Base-by-base conservation (phyloP, 345 rosid genomes). In the Eucalyptus guilfoylei region DNA sequence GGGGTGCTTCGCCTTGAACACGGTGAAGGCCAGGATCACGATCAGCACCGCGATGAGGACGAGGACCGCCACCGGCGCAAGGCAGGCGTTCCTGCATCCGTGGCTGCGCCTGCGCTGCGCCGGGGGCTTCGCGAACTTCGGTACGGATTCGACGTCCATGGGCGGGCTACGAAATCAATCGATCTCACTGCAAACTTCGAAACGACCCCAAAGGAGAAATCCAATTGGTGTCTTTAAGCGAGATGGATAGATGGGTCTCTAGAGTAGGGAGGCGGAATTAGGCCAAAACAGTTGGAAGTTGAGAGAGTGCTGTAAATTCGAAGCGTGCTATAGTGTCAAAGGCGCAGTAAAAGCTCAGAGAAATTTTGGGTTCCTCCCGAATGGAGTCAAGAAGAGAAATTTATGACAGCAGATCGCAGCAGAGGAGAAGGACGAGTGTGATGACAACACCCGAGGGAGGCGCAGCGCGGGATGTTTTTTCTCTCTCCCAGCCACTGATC, bases 1-100 rank as follows among this genome's bases (percentile, higher is more conserved):
- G 7, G 98, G 95, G 11, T 54, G 88, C 92, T 94, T 97, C 76
- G 98, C 92, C 91, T 97, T 98, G 95, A 95, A 96, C 8, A 95
- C 95, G 55, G 99, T 96, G 30, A 96, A 90, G 4, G 93, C 93
- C 47, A 97, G 88, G 89, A 96, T 94, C 90, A 95, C 87, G 58
- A 91, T 15, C 14, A 97, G 23, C 49, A 93, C 17, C 45, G 89
- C 81, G 85, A 98, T 11, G 76, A 69, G 21, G 86, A 96, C 3
- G 64, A 93, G 47, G 37, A 87, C 24, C 23, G 89, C 86, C 3
- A 45, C 86, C 23, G 91, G 30, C 67, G 93, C 92, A 34, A 95
- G 86, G 87, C 95, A 94, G 88, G 93, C 80, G 92, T 90, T 92
- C 76, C 89, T 4, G 80, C 62, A 30, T 9, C 67, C 48, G 47